Base-by-base conservation (phyloP, 805 yeast genomes). In the Monosporozyma yasuniensis region DNA sequence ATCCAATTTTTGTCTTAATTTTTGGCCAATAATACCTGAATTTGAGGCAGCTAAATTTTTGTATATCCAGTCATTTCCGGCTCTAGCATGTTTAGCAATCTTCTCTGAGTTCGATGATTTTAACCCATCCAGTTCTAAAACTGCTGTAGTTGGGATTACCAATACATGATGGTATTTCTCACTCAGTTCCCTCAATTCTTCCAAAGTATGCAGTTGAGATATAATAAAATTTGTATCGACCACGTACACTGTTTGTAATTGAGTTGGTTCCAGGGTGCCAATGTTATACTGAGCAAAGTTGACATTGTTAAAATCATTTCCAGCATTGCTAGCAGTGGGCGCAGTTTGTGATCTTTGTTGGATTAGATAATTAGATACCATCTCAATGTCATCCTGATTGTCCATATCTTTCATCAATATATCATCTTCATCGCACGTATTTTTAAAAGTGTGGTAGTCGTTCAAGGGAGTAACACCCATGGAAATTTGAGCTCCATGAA, bases 171-270 rank as follows among this genome's bases (percentile, higher is more conserved):
- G 70, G 58, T 71, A 81, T 11, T 64, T 52, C 0, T 54, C 47
- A 3, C 74, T 74, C 7, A 77, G 49, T 1, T 57, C 58, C 3
- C 74, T 63, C 23, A 90, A 60, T 0, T 73, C 74, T 44, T 83
- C 80, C 8, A 89, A 55, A 1, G 86, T 65, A 18, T 70, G 64
- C 42, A 87, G 64, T 61, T 88, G 89, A 1, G 88, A 78, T 3
- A 90, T 66, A 12, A 87, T 71, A 61, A 90, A 87, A 61, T 90
- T 90, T 2, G 97, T 90, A 61, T 90, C 97, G 0, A 87, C 70
- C 0, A 89, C 81, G 52, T 88, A 68, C 19, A 71, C 68, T 11
- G 80, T 65, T 18, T 47, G 49, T 28, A 35, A 27, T 11, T 27
- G 42, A 1, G 50, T 27, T 2, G 47, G 37, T 18, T 18, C 38